Evolutionary conservation across 2,329 filamentous ascomycete genomes (phyloP).

Genomic region (Fusarium tuaranense): DNA sequence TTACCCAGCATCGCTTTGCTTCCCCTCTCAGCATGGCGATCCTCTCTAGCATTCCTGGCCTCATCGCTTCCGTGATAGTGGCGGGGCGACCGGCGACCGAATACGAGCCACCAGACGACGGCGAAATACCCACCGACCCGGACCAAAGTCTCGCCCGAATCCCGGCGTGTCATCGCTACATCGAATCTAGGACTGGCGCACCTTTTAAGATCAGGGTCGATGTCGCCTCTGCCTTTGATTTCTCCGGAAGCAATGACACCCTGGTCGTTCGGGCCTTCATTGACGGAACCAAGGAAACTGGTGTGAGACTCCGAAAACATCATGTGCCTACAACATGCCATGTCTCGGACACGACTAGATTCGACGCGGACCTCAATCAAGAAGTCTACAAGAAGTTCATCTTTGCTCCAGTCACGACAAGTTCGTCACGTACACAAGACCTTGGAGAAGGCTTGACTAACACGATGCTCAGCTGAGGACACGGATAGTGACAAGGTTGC

Average conservation of each 20-base stretch:
- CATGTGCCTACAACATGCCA: background rate
- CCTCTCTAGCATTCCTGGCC: background rate
- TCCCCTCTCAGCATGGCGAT: background rate
- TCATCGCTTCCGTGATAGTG: background rate
- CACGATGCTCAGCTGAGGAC: background rate
- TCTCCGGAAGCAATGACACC: background rate
- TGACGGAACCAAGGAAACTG: background rate
- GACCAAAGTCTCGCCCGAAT: background rate
- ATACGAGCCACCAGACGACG: background rate
- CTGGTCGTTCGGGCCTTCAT: background rate
- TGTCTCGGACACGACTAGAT: background rate
- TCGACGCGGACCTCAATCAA: background rate
- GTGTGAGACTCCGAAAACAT: background rate
- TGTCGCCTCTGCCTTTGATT: background rate
- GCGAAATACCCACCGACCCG: background rate
- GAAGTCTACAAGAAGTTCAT: background rate
- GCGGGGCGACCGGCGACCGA: background rate
- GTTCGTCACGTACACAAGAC: background rate
- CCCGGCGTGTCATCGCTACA: background rate
- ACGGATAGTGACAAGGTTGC: background rate
- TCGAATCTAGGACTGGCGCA: background rate
- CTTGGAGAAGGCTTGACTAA: background rate
- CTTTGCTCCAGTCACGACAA: background rate
- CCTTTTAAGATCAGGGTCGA: background rate
- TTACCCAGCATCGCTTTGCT: background rate